A percentile compares a stretch with the other conserved stretches of the same genome.
phyloP scores from a whole-genome alignment of 176 grass and related monocot species.

The Tuctoria greenei region DNA sequence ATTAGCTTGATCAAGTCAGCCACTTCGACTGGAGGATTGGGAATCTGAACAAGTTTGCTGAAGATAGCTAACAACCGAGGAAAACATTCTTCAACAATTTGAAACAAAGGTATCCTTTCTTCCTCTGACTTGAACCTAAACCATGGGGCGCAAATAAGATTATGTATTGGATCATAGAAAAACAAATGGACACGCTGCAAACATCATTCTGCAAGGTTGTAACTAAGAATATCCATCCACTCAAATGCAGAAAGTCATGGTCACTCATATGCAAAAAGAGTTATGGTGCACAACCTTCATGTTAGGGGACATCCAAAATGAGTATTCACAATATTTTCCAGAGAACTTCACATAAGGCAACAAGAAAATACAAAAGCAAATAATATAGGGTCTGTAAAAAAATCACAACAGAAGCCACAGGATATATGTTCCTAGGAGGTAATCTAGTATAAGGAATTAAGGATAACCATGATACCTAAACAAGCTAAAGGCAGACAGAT shows the following conservation, averaged over 20 bases:
- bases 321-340: not conserved
- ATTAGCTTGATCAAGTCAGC: constrained; percentile 89
- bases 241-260: not conserved
- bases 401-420: not conserved
- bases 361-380: not conserved
- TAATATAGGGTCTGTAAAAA: not conserved
- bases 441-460: not conserved
- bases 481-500: not conserved
- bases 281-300: not conserved
- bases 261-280: constrained; percentile 10
- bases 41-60: constrained; percentile 68
- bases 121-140: constrained; percentile 89
- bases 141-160: not conserved
- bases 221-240: not conserved
- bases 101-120: constrained; percentile 71
- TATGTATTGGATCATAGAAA: not conserved
- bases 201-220: not conserved
- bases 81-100: constrained; percentile 79
- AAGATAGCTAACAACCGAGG: constrained; percentile 70
- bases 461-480: not conserved
- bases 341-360: not conserved
- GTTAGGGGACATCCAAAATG: constrained; percentile 1
- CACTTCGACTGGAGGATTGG: constrained; percentile 74
- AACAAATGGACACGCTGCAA: not conserved
- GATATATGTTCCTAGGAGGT: not conserved